phyloP scores from a whole-genome alignment of 352 stramenopile species.

The Globisporangium cylindrosporum region DNA sequence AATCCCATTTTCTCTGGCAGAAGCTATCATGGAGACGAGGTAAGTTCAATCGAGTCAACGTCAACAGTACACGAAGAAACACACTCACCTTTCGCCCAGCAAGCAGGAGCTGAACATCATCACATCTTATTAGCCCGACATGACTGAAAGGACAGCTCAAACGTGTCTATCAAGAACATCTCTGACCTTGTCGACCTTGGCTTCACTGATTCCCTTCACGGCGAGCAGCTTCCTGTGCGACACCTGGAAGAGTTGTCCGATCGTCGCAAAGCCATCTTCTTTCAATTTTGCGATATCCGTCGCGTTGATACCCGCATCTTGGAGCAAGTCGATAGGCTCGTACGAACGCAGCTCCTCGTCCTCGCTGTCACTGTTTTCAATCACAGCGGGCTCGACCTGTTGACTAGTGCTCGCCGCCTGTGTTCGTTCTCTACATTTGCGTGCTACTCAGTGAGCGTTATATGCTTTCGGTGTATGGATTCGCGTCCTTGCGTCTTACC shows the following conservation, averaged over 20 bases:
- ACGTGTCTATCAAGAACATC: not conserved
- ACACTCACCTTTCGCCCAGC: slow-evolving; percentile 60
- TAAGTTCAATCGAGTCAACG: too few species aligned
- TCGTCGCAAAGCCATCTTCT: slow-evolving; percentile 74
- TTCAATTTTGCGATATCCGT: slow-evolving; percentile 80
- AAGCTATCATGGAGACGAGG: slow-evolving; percentile 27
- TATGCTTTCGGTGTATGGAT: not conserved
- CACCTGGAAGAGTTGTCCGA: slow-evolving; percentile 80
- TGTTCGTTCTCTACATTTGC: slow-evolving; percentile 19
- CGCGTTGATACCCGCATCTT: slow-evolving; percentile 73
- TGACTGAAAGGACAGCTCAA: not conserved
- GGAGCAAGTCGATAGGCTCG: slow-evolving; percentile 69
- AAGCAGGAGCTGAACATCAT: slow-evolving; percentile 49
- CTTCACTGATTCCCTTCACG: slow-evolving; percentile 89
- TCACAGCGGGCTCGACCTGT: slow-evolving; percentile 20
- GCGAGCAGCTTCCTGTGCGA: slow-evolving; percentile 58
- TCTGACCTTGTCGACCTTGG: slow-evolving; percentile 80
- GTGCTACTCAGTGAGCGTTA: not conserved
- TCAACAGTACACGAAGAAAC: not conserved
- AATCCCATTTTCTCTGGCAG: slow-evolving; percentile 75
- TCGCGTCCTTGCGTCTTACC: slow-evolving; percentile 3
- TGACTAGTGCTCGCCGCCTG: slow-evolving; percentile 22
- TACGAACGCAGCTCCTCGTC: slow-evolving; percentile 60
- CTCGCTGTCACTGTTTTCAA: slow-evolving; percentile 53
- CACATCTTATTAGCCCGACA: not conserved